These are phyloP conservation scores for Melastoma malabathricum DNA, from an alignment of 345 rosid genomes.

Conservation along the genomic window DNA sequence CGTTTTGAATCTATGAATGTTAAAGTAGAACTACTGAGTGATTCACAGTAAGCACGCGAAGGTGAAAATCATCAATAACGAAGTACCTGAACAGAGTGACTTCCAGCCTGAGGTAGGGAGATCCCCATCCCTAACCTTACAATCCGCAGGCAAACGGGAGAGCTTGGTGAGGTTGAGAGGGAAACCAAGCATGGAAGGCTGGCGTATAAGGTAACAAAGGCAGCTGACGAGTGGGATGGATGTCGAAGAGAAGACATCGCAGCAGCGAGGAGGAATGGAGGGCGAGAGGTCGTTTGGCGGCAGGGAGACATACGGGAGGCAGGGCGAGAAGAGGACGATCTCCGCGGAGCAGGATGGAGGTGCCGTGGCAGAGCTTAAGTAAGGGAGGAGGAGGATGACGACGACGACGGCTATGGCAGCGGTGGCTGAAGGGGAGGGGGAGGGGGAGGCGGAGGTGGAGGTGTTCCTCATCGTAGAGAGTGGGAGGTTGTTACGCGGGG, in stretches of 20 bases:
- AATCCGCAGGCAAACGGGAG: constrained; percentile 37
- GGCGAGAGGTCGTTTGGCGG: constrained; percentile 46
- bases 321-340: constrained; percentile 63
- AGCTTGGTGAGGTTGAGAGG: constrained; percentile 52
- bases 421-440: constrained; percentile 4
- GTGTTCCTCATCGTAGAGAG: neutral
- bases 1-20: too few relatives aligned
- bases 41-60: too few relatives aligned
- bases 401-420: constrained; percentile 8
- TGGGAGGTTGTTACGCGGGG: too few relatives aligned
- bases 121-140: constrained; percentile 9
- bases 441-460: neutral
- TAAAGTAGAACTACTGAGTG: too few relatives aligned
- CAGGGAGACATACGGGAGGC: constrained; percentile 53
- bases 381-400: constrained; percentile 11
- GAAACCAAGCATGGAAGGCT: constrained; percentile 63
- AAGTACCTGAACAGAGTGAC: constrained; percentile 33
- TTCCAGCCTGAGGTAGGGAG: constrained; percentile 16
- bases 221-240: constrained; percentile 35
- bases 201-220: constrained; percentile 54
- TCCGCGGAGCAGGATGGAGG: constrained; percentile 30
- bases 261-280: constrained; percentile 33
- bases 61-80: too few relatives aligned
- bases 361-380: constrained; percentile 1
- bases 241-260: constrained; percentile 37